phyloP scores from a whole-genome alignment of 2,329 filamentous ascomycete species.

The Fusarium xyrophilum region DNA sequence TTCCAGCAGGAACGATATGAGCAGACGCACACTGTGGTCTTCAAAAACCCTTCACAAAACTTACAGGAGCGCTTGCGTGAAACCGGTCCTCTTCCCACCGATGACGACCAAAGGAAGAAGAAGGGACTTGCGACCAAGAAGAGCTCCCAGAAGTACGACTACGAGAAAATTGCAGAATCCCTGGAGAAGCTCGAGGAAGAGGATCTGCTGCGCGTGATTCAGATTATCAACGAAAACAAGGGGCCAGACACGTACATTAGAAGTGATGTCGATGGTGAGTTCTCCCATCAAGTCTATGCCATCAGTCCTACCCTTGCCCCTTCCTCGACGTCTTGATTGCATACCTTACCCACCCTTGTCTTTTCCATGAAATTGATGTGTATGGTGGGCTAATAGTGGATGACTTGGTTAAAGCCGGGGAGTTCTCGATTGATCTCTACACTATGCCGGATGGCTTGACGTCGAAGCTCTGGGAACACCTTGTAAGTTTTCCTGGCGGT shows the following conservation, averaged over 20 bases:
- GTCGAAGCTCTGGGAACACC: constrained; percentile 94
- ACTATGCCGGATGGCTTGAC: constrained; percentile 90
- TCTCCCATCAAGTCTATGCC: constrained; percentile 1
- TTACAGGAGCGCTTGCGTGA: constrained; percentile 80
- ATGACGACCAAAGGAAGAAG: constrained; percentile 70
- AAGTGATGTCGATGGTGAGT: constrained; percentile 93
- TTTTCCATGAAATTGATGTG: constrained; percentile 43
- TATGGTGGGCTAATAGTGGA: constrained; percentile 46
- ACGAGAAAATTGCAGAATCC: constrained; percentile 95
- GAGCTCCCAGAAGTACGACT: constrained; percentile 77
- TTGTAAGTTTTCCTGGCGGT: constrained; percentile 51
- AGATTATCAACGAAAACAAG: constrained; percentile 98
- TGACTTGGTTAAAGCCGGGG: constrained; percentile 69
- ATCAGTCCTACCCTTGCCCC: background rate
- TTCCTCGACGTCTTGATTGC: background rate
- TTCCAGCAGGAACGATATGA: constrained; percentile 85
- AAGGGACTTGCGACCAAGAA: constrained; percentile 74
- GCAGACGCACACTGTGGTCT: constrained; percentile 77
- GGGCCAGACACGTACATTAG: constrained; percentile 92
- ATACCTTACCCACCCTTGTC: constrained; percentile 7
- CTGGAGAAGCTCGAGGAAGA: constrained; percentile 90
- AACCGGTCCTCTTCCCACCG: constrained; percentile 82
- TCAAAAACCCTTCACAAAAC: constrained; percentile 92
- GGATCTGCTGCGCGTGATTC: constrained; percentile 91
- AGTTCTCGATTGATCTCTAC: constrained; percentile 98